Evolutionary conservation across 345 rosid species (phyloP).

Genomic region (Eutrema yunnanense): DNA sequence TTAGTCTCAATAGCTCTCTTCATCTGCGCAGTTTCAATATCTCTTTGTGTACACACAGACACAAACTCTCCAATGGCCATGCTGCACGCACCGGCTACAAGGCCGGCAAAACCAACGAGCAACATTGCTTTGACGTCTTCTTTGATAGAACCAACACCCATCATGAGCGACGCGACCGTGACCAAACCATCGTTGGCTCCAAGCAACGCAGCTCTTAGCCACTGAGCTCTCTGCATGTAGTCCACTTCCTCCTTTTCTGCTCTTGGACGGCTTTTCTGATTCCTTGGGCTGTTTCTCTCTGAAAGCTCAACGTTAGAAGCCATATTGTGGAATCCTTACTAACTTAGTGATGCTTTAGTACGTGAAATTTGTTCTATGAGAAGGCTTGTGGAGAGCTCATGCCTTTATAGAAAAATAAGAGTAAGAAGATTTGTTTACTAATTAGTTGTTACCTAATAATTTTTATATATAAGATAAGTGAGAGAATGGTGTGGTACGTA

Average conservation of each 20-base stretch:
- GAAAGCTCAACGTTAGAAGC: constrained; percentile 23
- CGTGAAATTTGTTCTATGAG: constrained; percentile 13
- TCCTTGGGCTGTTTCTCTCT: constrained; percentile 17
- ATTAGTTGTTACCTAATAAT: constrained; percentile 12
- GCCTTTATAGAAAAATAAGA: constrained; percentile 28
- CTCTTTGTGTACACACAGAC: constrained; percentile 68
- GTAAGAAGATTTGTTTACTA: background rate
- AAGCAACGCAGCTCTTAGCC: constrained; percentile 78
- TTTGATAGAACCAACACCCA: constrained; percentile 72
- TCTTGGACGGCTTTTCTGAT: constrained; percentile 7
- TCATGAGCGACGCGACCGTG: constrained; percentile 75
- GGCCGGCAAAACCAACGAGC: constrained; percentile 65
- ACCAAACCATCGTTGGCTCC: constrained; percentile 82
- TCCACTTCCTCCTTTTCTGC: constrained; percentile 30
- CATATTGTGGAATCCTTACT: constrained; percentile 10
- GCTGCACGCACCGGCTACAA: constrained; percentile 70
- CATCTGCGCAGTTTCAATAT: constrained; percentile 53
- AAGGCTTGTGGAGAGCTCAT: constrained; percentile 42
- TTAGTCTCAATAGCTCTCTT: constrained; percentile 32
- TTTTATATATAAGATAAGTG: background rate
- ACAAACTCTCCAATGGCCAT: constrained; percentile 90
- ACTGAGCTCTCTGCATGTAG: constrained; percentile 64
- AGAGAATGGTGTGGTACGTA: constrained; percentile 11
- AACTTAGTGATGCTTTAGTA: constrained; percentile 13
- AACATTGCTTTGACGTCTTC: constrained; percentile 58